A percentile compares a stretch with the other conserved stretches of the same genome.
These are phyloP conservation scores for Lachancea sp. DNA, from an alignment of 805 yeast species.

Conservation along the genomic window DNA sequence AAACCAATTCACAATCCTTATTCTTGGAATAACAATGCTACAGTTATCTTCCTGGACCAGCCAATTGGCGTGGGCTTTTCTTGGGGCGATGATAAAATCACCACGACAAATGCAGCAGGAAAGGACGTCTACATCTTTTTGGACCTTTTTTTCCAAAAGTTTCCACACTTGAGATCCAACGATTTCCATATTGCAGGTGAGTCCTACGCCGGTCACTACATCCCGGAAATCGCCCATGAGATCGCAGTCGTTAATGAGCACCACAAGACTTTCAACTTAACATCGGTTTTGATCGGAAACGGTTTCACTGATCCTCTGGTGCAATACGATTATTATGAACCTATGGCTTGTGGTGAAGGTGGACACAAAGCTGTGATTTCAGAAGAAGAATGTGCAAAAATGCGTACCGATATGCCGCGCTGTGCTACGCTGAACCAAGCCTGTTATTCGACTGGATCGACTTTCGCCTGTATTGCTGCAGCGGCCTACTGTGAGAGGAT, in stretches of 20 bases:
- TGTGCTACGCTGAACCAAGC: conserved; percentile 56
- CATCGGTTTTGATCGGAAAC: conserved; percentile 84
- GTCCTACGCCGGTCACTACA: conserved; percentile 79
- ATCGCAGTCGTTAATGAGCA: conserved; percentile 36
- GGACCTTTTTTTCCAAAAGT: conserved; percentile 73
- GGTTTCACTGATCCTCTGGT: conserved; percentile 82
- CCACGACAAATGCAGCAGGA: conserved; percentile 76
- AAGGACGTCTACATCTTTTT: conserved; percentile 81
- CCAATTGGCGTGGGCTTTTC: conserved; percentile 93
- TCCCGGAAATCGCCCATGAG: conserved; percentile 61
- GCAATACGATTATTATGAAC: conserved; percentile 75
- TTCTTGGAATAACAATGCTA: conserved; percentile 90
- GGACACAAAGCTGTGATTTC: conserved; percentile 71
- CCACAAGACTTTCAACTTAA: conserved; percentile 54
- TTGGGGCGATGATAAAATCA: conserved; percentile 56
- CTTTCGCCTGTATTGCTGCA: conserved; percentile 81
- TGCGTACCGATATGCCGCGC: conserved; percentile 56
- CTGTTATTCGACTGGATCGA: conserved; percentile 58
- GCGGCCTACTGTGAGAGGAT: conserved; percentile 67
- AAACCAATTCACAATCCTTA: conserved; percentile 72
- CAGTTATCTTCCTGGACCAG: conserved; percentile 86
- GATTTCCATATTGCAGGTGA: conserved; percentile 79
- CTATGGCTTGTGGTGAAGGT: conserved; percentile 92
- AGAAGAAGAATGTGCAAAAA: conserved; percentile 60
- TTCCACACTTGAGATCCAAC: conserved; percentile 58